Base-by-base conservation (phyloP, 805 yeast species). In the Teunomyces pallodes region DNA sequence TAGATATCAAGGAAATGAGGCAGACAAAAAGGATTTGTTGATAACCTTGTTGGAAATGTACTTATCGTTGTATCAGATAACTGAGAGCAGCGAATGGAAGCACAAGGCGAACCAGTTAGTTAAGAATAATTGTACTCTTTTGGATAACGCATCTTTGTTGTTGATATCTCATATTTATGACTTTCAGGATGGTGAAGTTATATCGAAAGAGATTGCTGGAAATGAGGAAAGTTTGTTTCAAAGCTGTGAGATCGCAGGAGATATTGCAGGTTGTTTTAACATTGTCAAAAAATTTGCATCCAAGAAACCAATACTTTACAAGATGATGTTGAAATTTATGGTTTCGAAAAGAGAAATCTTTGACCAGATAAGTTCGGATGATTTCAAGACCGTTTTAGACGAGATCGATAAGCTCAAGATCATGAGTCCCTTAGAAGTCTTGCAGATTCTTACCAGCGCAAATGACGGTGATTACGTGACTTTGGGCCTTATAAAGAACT, bases 41-140 rank as follows among this genome's bases (percentile, higher is more conserved):
- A 81, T 87, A 2, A 89, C 97, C 0, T 71, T 92, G 33, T 87
- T 83, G 58, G 97, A 92, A 58, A 74, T 89, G 73, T 94, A 92
- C 57, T 67, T 91, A 33, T 46, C 54, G n/a, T 40, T 51, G 7
- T 45, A 42, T 3, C 74, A 66, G n/a, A 66, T 64, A 9, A 46
- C 43, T 9, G 13, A 46, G 2, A 66, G 67, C 13, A 55, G 54
- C 1, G 69, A 66, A 24, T 91, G 97, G 97, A 75, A 75, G 40
- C 49, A 54, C 0, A 89, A 87, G 52, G 96, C 97, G 0, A 64
- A 67, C 27, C 53, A 56, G 0, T 68, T 92, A 31, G 70, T 84
- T 1, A 57, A 72, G 9, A 65, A 69, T 8, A 73, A 81, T 46
- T 71, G 80, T 48, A 64, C 72, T 3, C 62, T 80, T 4, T 70